Conservation (phyloP, 257 asterid genomes). For the Solanum sejunctum region DNA sequence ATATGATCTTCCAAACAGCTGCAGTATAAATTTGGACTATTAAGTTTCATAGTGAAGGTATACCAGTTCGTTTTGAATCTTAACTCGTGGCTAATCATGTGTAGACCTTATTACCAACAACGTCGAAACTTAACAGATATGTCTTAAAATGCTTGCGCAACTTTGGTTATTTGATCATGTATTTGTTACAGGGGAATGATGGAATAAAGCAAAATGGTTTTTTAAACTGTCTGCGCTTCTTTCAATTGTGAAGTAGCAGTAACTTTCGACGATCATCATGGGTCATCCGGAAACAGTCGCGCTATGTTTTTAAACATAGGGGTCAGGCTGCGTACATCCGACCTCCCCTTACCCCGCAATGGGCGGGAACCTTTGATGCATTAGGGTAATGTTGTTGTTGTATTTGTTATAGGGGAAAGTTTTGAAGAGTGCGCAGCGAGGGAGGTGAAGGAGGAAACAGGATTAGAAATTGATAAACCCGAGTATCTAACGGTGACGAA, state of each 20-base stretch:
- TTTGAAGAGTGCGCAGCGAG: constrained; percentile 57
- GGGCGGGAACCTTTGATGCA: no score
- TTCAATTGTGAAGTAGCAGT: no score
- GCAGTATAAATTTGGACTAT: background rate
- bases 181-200: constrained; percentile 34
- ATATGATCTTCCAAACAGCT: background rate
- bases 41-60: background rate
- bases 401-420: constrained; percentile 33
- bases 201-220: no score
- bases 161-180: background rate
- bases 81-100: background rate
- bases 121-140: no score
- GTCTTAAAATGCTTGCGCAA: background rate
- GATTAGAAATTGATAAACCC: constrained; percentile 21
- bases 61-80: background rate
- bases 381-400: no score
- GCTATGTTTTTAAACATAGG: no score
- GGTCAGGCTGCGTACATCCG: no score
- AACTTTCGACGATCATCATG: no score
- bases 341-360: no score
- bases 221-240: no score
- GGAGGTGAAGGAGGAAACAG: constrained; percentile 74
- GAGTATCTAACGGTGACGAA: constrained; percentile 39
- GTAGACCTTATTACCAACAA: background rate
- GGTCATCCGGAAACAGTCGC: no score